A percentile compares a stretch with the other conserved stretches of the same genome.
Evolutionary conservation across 805 yeast genomes (phyloP).

Genomic region (Komagataella ulmi): DNA sequence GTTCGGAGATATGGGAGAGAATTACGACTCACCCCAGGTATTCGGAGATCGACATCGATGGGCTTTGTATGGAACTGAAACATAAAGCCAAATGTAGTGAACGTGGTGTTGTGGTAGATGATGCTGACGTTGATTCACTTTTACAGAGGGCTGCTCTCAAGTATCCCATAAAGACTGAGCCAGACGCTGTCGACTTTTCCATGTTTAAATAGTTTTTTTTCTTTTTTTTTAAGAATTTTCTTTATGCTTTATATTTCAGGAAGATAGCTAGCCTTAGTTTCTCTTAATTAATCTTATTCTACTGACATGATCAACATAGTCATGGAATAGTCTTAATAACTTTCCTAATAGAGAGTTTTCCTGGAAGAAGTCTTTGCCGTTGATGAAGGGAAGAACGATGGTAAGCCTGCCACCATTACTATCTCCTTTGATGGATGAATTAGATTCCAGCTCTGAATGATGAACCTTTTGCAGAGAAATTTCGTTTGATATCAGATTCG

Average conservation of each 20-base stretch:
- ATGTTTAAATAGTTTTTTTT: not conserved
- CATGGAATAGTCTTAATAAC: not conserved
- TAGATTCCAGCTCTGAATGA: not conserved
- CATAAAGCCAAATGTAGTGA: conserved; percentile 93
- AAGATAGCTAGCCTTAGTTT: not conserved
- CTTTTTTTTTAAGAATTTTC: not conserved
- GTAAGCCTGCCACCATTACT: not conserved
- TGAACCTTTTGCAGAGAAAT: not conserved
- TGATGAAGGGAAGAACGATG: not conserved
- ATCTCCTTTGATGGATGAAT: not conserved
- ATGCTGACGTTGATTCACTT: conserved; percentile 58
- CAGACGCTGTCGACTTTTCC: not conserved
- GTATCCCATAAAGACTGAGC: not conserved
- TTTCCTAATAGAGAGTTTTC: not conserved
- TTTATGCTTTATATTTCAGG: not conserved
- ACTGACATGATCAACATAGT: not conserved
- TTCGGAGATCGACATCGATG: conserved; percentile 88
- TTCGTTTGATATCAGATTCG: not conserved
- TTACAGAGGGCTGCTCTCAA: conserved; percentile 16
- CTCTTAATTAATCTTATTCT: not conserved
- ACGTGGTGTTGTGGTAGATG: conserved; percentile 77
- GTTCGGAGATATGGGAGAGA: conserved; percentile 95
- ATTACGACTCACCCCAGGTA: conserved; percentile 89
- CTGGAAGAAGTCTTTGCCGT: not conserved
- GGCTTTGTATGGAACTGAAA: conserved; percentile 80